Evolutionary conservation across 768 basidiomycete genomes (phyloP), one percentile per base, ranked within the genome.

Genomic region (Vararia minispora): DNA sequence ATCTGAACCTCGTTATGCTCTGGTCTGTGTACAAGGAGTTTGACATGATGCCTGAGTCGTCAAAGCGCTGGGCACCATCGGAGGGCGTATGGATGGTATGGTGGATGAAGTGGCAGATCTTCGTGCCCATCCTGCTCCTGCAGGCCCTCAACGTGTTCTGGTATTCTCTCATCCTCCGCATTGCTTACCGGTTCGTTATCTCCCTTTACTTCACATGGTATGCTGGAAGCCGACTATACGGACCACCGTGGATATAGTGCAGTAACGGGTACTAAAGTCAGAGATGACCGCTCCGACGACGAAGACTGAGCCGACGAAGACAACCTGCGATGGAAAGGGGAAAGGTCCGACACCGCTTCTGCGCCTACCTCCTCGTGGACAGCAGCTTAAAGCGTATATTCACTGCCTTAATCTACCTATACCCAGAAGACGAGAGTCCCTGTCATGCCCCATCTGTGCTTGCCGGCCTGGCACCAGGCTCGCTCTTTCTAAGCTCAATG

Each of bases 91-190:
- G 79, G 66, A 59, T 94, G 45, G 65, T 58, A 1, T 52, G 59
- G 52, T 97, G 89, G 86, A 79, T 92, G 73, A 73, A 67, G 51
- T 79, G 74, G 50, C 87, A 90, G 47, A 73, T 94, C 36, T 86
- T 92, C 49, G 43, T 59, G 0, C 82, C 90, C 0, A 61, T 98
- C 40, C 44, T 76, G 5, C 60, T 88, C 0, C 66, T 99, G 12
- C 88, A 91, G 55, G 48, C 73, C 28, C 66, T 99, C 50, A 97
- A 97, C 54, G 42, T 94, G 18, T 95, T 95, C 67, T 97, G 92
- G 92, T 94, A 86, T 57, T 76, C 67, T 59, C 65, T 90, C 20
- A 90, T 97, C 63, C 58, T 72, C 55, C 76, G 88, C 38, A 81
- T 94, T 36, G 64, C 82, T 12, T 58, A 69, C 34, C 70, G 83